phyloP scores from a whole-genome alignment of 176 grass and related monocot genomes.

The Rhynchospora tenuis region DNA sequence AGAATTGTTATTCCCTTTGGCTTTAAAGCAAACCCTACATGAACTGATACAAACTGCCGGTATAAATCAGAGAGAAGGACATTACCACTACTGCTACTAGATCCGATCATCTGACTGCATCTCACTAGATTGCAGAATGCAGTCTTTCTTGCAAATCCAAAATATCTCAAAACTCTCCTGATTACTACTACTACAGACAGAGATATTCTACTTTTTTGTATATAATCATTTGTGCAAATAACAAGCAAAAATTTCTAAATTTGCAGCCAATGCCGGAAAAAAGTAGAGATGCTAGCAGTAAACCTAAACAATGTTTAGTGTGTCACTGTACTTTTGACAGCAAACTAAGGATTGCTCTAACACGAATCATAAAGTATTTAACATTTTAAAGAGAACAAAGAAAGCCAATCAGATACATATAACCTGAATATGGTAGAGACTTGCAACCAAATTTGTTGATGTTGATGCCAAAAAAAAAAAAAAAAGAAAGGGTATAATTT shows the following conservation, averaged over 20 bases:
- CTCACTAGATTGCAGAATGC: neutral
- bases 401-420: neutral
- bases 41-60: neutral
- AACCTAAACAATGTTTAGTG: neutral
- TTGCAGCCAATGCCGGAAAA: neutral
- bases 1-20: too few species aligned
- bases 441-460: neutral
- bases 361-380: neutral
- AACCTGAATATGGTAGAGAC: neutral
- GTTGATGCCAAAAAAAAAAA: neutral
- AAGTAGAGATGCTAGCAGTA: neutral
- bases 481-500: neutral
- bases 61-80: neutral
- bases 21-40: too few species aligned
- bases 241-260: neutral
- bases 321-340: neutral
- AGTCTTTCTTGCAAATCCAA: neutral
- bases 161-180: neutral
- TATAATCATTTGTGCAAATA: neutral
- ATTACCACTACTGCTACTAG: neutral
- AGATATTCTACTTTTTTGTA: neutral
- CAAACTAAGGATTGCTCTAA: neutral
- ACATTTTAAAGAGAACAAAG: neutral
- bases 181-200: neutral
- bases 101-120: neutral